Conservation (phyloP, 2,329 filamentous ascomycete species). For the Nothophoma quercina region DNA sequence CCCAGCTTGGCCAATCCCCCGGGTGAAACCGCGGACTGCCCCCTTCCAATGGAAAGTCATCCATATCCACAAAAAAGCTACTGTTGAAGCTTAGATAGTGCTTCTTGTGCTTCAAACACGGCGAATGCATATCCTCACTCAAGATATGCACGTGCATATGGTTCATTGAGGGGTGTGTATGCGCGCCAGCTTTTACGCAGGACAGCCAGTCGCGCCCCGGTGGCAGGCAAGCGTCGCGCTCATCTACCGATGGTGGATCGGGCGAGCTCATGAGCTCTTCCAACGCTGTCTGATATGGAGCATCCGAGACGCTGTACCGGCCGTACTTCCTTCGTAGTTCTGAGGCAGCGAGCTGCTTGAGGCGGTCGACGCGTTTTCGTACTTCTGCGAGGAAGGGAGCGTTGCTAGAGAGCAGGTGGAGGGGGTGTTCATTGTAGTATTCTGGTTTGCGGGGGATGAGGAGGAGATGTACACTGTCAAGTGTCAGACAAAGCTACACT, state of each 20-base stretch:
- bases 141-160: conserved; percentile 92
- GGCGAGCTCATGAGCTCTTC: conserved; percentile 57
- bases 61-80: conserved; percentile 79
- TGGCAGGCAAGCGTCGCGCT: conserved; percentile 58
- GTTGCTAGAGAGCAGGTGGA: conserved; percentile 75
- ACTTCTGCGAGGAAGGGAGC: conserved; percentile 71
- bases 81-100: conserved; percentile 95
- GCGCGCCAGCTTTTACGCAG: conserved; percentile 80
- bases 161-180: conserved; percentile 89
- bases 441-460: conserved; percentile 77
- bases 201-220: conserved; percentile 77
- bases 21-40: conserved; percentile 71
- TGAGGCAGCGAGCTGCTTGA: conserved; percentile 71
- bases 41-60: conserved; percentile 76
- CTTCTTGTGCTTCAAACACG: conserved; percentile 76
- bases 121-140: conserved; percentile 78
- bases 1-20: conserved; percentile 66
- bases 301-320: conserved; percentile 68
- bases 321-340: conserved; percentile 78
- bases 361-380: conserved; percentile 65
- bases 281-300: conserved; percentile 65
- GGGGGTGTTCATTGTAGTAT: conserved; percentile 73
- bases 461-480: conserved; percentile 77
- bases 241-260: conserved; percentile 47
- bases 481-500: background rate